Conservation (phyloP, 805 yeast species). For the Kockiozyma suomiensis region DNA sequence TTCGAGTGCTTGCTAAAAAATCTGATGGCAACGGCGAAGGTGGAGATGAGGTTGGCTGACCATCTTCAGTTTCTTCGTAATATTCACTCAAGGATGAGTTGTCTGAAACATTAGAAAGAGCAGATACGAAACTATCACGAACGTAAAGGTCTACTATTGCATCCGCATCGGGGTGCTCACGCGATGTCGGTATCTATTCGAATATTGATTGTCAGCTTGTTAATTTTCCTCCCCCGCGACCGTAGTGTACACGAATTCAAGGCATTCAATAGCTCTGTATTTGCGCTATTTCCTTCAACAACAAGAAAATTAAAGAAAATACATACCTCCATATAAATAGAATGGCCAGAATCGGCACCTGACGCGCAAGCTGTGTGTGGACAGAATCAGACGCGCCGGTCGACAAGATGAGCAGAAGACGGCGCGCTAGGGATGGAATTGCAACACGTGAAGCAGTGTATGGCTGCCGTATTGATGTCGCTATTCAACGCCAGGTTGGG, state of each 20-base stretch:
- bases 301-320: no score
- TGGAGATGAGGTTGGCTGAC: neutral
- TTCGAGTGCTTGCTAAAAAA: neutral
- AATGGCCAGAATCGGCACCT: neutral
- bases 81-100: neutral
- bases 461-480: neutral
- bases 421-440: neutral
- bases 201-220: neutral
- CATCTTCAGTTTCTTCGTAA: neutral
- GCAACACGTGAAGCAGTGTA: neutral
- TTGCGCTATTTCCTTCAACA: no score
- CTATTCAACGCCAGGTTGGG: no score
- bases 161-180: neutral
- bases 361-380: conserved; percentile 4
- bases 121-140: neutral
- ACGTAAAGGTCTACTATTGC: neutral
- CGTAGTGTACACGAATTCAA: no score
- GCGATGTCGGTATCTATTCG: neutral
- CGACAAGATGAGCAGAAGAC: neutral
- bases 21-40: neutral
- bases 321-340: conserved; percentile 2
- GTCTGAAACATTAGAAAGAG: neutral
- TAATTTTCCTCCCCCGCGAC: neutral
- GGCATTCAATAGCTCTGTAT: no score
- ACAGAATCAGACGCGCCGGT: conserved; percentile 9